A percentile compares a stretch with the other conserved stretches of the same genome.
Conservation (phyloP, 1,284 basidiomycete species). For the Apiotrichum brassicae region DNA sequence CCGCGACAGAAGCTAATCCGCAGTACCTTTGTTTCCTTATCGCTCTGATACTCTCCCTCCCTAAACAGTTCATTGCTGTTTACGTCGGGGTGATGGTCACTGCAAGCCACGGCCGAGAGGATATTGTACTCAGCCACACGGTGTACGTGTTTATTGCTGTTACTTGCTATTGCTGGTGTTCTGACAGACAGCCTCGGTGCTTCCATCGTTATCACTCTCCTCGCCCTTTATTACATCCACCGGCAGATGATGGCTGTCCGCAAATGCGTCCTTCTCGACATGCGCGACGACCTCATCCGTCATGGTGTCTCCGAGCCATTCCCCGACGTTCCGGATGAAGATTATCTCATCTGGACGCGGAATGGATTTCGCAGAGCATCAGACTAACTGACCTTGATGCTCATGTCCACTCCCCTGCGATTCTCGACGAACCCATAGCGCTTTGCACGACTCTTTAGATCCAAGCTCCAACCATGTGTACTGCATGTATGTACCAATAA, state of each 20-base stretch:
- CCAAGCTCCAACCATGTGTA: too few species aligned
- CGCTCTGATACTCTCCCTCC: slow-evolving; percentile 41
- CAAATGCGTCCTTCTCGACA: slow-evolving; percentile 24
- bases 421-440: too few species aligned
- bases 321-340: too few species aligned
- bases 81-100: slow-evolving; percentile 49
- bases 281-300: slow-evolving; percentile 23
- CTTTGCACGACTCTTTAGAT: too few species aligned
- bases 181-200: slow-evolving; percentile 13
- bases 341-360: background rate
- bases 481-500: too few species aligned
- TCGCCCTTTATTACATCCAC: slow-evolving; percentile 27
- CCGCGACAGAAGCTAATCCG: background rate
- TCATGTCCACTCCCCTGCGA: too few species aligned
- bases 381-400: too few species aligned
- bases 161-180: too few species aligned
- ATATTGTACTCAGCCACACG: slow-evolving; percentile 21
- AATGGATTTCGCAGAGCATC: background rate
- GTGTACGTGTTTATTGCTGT: slow-evolving; percentile 12
- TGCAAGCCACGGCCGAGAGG: slow-evolving; percentile 49
- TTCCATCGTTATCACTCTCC: slow-evolving; percentile 26
- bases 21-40: slow-evolving; percentile 36
- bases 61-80: slow-evolving; percentile 38
- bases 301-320: slow-evolving; percentile 12
- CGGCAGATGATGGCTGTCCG: slow-evolving; percentile 26